A percentile compares a stretch with the other conserved stretches of the same genome.
phyloP scores from a whole-genome alignment of 2,329 filamentous ascomycete genomes.

The Bretziella fagacearum region DNA sequence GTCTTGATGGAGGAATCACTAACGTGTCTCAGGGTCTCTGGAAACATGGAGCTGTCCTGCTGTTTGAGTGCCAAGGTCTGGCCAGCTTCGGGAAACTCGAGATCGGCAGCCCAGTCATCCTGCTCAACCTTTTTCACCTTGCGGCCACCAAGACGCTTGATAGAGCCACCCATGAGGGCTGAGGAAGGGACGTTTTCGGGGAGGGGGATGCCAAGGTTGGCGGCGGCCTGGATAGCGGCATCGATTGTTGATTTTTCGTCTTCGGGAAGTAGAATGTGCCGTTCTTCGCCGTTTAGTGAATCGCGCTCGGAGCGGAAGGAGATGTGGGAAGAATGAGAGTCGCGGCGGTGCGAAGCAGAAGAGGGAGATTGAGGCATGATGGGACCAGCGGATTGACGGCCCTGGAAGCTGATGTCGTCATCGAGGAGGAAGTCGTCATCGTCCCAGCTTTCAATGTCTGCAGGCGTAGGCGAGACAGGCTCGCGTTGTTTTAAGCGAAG shows the following conservation, averaged over 20 bases:
- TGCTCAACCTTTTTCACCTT: constrained; percentile 57
- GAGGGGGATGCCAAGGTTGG: constrained; percentile 79
- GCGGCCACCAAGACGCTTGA: constrained; percentile 68
- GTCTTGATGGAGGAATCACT: constrained; percentile 33
- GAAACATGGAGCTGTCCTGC: constrained; percentile 43
- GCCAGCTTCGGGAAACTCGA: constrained; percentile 47
- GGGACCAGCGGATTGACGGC: constrained; percentile 31
- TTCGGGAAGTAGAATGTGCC: constrained; percentile 67
- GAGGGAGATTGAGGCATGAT: constrained; percentile 24
- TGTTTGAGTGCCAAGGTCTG: constrained; percentile 48
- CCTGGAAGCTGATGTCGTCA: constrained; percentile 38
- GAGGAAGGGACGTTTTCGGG: constrained; percentile 75
- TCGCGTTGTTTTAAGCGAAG: constrained; percentile 35
- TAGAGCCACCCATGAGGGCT: constrained; percentile 78
- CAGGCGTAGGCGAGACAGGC: constrained; percentile 40
- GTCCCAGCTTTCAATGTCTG: constrained; percentile 58
- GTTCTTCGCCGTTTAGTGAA: constrained; percentile 62
- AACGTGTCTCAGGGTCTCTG: constrained; percentile 51
- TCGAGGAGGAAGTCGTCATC: constrained; percentile 60
- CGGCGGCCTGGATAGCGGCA: constrained; percentile 75
- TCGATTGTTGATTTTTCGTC: constrained; percentile 71
- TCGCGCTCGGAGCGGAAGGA: constrained; percentile 73
- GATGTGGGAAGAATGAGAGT: constrained; percentile 65
- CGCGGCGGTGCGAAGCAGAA: constrained; percentile 36
- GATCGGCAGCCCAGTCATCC: constrained; percentile 67